Percentiles rank a stretch among this genome's conserved stretches.
Conservation (phyloP, 805 yeast species). For the Metschnikowia arizonensis region DNA sequence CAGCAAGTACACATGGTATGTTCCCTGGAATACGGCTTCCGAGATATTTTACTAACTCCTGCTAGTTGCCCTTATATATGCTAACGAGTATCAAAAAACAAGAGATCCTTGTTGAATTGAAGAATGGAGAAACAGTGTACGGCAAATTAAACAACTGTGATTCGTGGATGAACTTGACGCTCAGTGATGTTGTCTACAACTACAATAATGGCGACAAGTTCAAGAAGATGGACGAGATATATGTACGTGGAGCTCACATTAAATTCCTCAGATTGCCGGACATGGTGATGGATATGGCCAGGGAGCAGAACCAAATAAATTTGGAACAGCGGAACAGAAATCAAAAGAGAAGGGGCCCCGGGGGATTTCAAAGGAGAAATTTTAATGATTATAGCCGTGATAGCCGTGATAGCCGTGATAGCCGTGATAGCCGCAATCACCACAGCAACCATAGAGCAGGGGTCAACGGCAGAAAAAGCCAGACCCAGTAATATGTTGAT, state of each 20-base stretch:
- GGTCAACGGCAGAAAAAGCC: conserved; percentile 13
- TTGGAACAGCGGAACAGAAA: conserved; percentile 47
- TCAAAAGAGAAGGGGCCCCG: conserved; percentile 39
- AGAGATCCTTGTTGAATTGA: conserved; percentile 82
- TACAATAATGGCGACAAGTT: conserved; percentile 59
- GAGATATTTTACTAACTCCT: conserved; percentile 7
- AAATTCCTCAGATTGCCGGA: conserved; percentile 74
- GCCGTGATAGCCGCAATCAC: conserved; percentile 9
- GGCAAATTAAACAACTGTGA: conserved; percentile 86
- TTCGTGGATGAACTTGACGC: conserved; percentile 91
- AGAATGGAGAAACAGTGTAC: conserved; percentile 83
- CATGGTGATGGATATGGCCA: conserved; percentile 69
- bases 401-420: conserved; percentile 7
- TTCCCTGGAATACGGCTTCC: neutral
- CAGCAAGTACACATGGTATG: conserved; percentile 15
- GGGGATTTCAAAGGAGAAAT: conserved; percentile 27
- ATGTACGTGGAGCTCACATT: conserved; percentile 82
- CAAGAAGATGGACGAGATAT: conserved; percentile 64
- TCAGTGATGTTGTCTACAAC: conserved; percentile 68
- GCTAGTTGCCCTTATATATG: conserved; percentile 82
- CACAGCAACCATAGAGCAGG: conserved; percentile 11
- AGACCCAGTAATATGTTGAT: conserved; percentile 7
- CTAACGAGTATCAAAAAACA: conserved; percentile 89
- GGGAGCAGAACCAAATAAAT: conserved; percentile 55
- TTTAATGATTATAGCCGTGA: conserved; percentile 23